Base-by-base conservation (phyloP, 768 basidiomycete species). In the Amyloporia xantha region DNA sequence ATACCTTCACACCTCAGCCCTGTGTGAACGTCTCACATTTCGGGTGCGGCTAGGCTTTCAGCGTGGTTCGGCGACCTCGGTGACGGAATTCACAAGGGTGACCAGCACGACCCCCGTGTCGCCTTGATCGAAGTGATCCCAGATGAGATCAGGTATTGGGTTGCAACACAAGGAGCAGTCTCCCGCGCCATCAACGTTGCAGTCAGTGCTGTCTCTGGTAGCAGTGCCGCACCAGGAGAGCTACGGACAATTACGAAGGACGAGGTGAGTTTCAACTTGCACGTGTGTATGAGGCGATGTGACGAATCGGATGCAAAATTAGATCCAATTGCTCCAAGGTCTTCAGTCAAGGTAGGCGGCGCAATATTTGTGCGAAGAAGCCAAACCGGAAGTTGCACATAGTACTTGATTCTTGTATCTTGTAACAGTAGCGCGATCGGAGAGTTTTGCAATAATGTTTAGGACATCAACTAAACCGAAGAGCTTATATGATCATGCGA, bases 51-150 rank as follows among this genome's bases (percentile, higher is more conserved):
- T n/a, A n/a, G n/a, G n/a, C n/a, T n/a, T n/a, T n/a, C n/a, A 7
- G 85, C 83, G 0, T 96, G 90, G 75, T 94, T 94, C 57, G 90
- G 88, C 30, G 85, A 95, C 61, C 71, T 93, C 47, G 82, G 83
- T 26, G 91, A 95, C 54, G 88, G 87, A 15, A 68, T 85, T 5
- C 91, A 93, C 64, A 84, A 80, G 57, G 92, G 91, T n/a, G 79
- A 84, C 57, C 74, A 74, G 25, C 69, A 74, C 41, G 93, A 95
- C 54, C 89, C 91, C 1, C 79, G 92, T 21, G 75, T 96, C 3
- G 75, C 82, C 5, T 64, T 88, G 28, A 88, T 95, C 54, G 79
- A 90, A 62, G 77, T 96, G 47, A 65, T 84, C 45, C 89, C 91
- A 0, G 74, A 81, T 28, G 84, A 88, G 69, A 85, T 96, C 54